Percentiles rank a stretch among this genome's conserved stretches.
Conservation (phyloP, 139 green algal genomes). For the Monoraphidium neglectum region DNA sequence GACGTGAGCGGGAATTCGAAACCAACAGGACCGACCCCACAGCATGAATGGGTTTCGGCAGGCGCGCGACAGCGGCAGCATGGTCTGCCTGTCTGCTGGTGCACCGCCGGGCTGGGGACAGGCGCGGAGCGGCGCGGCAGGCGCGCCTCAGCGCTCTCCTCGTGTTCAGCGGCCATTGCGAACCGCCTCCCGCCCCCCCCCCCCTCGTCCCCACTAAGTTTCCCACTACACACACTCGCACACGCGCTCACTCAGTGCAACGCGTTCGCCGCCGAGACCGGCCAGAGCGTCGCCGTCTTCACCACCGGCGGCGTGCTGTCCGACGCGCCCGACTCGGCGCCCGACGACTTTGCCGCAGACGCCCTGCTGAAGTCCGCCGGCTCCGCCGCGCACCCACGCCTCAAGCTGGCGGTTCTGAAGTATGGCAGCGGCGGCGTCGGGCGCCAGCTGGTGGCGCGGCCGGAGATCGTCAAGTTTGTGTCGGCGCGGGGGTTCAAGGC, state of each 20-base stretch:
- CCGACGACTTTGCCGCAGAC: background rate
- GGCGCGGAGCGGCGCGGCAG: too few relatives aligned
- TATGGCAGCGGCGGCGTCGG: slow-evolving; percentile 30
- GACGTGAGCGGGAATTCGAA: slow-evolving; percentile 22
- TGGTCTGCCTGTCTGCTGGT: too few relatives aligned
- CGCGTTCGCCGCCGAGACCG: slow-evolving; percentile 28
- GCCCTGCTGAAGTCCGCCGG: background rate
- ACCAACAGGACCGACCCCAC: too few relatives aligned
- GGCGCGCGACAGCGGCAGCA: too few relatives aligned
- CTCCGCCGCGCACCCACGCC: background rate
- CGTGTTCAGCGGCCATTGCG: too few relatives aligned
- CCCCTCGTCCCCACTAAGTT: too few relatives aligned
- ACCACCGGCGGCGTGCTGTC: slow-evolving; percentile 15
- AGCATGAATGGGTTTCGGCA: too few relatives aligned
- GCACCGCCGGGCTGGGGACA: too few relatives aligned
- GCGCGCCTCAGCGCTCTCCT: too few relatives aligned
- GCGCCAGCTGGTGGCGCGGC: slow-evolving; percentile 12
- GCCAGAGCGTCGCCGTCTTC: slow-evolving; percentile 29
- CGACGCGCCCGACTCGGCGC: slow-evolving; percentile 13
- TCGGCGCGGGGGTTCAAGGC: slow-evolving; percentile 27
- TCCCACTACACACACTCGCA: too few relatives aligned
- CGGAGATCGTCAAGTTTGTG: slow-evolving; percentile 34
- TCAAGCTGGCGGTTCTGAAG: slow-evolving; percentile 30
- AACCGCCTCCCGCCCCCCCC: too few relatives aligned
- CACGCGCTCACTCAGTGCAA: slow-evolving; percentile 4